Evolutionary conservation across 2,329 filamentous ascomycete species (phyloP), one percentile per base, ranked within the genome.

Genomic region (Colletotrichum sp.): DNA sequence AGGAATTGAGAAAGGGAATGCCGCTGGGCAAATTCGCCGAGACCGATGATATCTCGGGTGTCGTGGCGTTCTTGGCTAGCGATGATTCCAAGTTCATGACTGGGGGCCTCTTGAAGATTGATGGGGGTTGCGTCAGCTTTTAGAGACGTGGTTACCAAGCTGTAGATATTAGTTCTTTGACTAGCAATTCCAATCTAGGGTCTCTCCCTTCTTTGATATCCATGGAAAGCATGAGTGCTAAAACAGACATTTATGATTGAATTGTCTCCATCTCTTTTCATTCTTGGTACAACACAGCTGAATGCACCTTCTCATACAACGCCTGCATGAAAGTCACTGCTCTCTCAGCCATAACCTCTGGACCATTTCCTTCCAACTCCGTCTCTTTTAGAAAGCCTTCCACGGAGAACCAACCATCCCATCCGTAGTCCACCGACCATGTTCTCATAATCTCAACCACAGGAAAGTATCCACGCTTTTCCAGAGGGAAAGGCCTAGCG

Each of bases 41-140:
- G 27, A 28, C 55, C 16, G 27, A 25, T 25, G 55, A 58, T 18
- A 28, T 58, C 3, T 25, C 25, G 13, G 55, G 25, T 58, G 55
- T 58, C 22, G 55, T 58, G 22, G 27, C 22, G 22, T 58, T 58
- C 15, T 58, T 58, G 13, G 55, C 55, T 27, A 28, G 55, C 1
- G 55, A 58, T 58, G 55, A 58, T 10, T 58, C 55, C 22, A 58
- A 58, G 55, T 58, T 58, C 18, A 58, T 58, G 55, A 58, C 55
- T 16, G 55, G 55, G 13, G 55, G 55, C 9, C 28, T 18, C 27
- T 28, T 58, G 22, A 58, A 58, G 55, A 58, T 58, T 18, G 55
- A 58, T 3, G 55, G 55, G 16, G 55, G 55, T 16, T 58, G 55
- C 1, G 25, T 58, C 27, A 58, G 55, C 2, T 58, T 58, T 58